A percentile compares a stretch with the other conserved stretches of the same genome.
Conservation (phyloP, 208 protist species). For the Leishmania aethiopica region DNA sequence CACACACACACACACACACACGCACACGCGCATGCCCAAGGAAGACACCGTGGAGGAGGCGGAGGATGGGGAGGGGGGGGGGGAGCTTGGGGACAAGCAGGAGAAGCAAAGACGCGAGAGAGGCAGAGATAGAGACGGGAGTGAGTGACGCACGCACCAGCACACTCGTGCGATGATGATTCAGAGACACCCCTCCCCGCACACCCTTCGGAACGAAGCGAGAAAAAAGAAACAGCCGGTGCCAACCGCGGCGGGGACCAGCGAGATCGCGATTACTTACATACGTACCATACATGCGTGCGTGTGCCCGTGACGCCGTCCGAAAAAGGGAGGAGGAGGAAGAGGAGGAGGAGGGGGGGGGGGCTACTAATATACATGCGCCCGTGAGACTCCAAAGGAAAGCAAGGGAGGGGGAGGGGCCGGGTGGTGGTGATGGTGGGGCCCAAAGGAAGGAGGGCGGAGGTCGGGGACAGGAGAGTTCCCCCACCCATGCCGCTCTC, state of each 20-base stretch:
- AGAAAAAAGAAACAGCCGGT: neutral
- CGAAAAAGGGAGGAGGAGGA: neutral
- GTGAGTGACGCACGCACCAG: neutral
- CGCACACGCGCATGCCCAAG: too few relatives aligned
- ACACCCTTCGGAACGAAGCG: neutral
- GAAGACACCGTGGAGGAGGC: too few relatives aligned
- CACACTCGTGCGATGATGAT: neutral
- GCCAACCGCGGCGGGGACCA: neutral
- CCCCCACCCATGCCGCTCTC: neutral
- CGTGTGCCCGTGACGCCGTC: neutral
- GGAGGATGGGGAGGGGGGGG: neutral
- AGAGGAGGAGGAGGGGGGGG: too few relatives aligned
- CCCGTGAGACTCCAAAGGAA: neutral
- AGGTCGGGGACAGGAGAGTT: neutral
- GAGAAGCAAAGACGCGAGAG: neutral
- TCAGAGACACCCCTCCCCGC: neutral
- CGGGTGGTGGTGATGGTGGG: too few relatives aligned
- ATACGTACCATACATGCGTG: neutral
- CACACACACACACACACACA: too few relatives aligned
- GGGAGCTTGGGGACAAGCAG: neutral
- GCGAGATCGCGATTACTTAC: neutral
- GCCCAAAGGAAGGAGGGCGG: neutral
- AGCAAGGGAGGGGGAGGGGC: neutral
- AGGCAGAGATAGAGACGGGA: neutral
- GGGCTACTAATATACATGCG: neutral